These are phyloP conservation scores for Candida incommunis DNA, from an alignment of 805 yeast genomes.

Conservation along the genomic window DNA sequence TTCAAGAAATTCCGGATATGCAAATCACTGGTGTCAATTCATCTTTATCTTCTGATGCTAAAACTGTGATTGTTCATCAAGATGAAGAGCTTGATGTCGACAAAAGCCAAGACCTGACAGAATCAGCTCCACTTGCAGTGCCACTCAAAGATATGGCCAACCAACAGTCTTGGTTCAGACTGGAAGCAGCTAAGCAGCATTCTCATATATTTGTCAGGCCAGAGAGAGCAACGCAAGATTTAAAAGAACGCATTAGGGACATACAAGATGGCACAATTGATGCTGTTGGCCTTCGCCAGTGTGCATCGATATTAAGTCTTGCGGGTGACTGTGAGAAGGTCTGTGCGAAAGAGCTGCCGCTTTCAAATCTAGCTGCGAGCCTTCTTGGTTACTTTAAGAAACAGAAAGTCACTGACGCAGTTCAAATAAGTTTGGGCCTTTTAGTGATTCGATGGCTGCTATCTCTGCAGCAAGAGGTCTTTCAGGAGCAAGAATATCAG, in stretches of 20 bases:
- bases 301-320: constrained; percentile 1
- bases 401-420: constrained; percentile 5
- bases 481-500: not conserved
- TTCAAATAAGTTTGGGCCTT: constrained; percentile 10
- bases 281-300: constrained; percentile 12
- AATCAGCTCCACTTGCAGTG: too few relatives aligned
- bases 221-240: constrained; percentile 8
- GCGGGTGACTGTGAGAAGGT: not conserved
- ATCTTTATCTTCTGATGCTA: too few relatives aligned
- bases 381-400: constrained; percentile 7
- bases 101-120: too few relatives aligned
- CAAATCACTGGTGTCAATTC: too few relatives aligned
- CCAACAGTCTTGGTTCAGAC: constrained; percentile 7
- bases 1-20: too few relatives aligned
- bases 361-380: not conserved
- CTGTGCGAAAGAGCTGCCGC: not conserved
- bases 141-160: not conserved
- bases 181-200: constrained; percentile 4
- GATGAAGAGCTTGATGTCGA: too few relatives aligned
- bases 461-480: constrained; percentile 3
- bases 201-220: not conserved
- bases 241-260: constrained; percentile 8
- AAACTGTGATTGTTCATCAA: too few relatives aligned
- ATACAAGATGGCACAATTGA: constrained; percentile 9
- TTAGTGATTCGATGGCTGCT: constrained; percentile 10